Evolutionary conservation across 176 grass and related monocot genomes (phyloP).

Genomic region (Alloteropsis semialata): DNA sequence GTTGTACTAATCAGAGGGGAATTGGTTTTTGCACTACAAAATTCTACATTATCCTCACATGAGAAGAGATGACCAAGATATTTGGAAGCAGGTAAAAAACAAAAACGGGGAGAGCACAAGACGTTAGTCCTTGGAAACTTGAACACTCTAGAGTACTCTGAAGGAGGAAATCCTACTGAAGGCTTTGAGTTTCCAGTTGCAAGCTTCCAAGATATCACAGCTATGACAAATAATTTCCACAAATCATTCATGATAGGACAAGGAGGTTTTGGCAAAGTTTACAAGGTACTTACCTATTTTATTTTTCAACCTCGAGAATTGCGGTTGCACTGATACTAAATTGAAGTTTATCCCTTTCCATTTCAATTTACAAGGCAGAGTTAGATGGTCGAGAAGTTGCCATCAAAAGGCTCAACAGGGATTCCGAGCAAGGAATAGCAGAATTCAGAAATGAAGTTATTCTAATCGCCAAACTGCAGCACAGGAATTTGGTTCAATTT

Average conservation of each 20-base stretch:
- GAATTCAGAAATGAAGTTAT: constrained; percentile 32
- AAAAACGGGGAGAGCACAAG: no score
- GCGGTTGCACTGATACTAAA: no score
- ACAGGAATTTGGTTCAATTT: constrained; percentile 27
- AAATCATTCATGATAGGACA: constrained; percentile 17
- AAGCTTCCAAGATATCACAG: constrained; percentile 7
- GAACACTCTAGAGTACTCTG: no score
- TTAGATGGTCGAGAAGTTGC: constrained; percentile 22
- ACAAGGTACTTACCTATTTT: constrained; percentile 17
- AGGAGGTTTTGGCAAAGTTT: constrained; percentile 47
- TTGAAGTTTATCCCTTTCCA: no score
- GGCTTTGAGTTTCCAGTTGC: constrained; percentile 16
- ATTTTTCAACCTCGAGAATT: neutral
- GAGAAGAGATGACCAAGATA: no score
- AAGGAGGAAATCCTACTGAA: no score
- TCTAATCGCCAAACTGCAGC: constrained; percentile 23
- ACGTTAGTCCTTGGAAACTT: no score
- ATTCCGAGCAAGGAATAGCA: constrained; percentile 35
- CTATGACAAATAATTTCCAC: constrained; percentile 21
- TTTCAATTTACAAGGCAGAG: neutral
- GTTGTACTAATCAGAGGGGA: neutral
- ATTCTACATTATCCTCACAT: no score
- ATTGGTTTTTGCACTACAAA: neutral
- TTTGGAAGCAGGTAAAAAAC: no score
- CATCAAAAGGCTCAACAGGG: constrained; percentile 37